Evolutionary conservation across 495 filamentous ascomycete genomes (phyloP), one percentile per base, ranked within the genome.

Genomic region (Aspergillus ostianus): DNA sequence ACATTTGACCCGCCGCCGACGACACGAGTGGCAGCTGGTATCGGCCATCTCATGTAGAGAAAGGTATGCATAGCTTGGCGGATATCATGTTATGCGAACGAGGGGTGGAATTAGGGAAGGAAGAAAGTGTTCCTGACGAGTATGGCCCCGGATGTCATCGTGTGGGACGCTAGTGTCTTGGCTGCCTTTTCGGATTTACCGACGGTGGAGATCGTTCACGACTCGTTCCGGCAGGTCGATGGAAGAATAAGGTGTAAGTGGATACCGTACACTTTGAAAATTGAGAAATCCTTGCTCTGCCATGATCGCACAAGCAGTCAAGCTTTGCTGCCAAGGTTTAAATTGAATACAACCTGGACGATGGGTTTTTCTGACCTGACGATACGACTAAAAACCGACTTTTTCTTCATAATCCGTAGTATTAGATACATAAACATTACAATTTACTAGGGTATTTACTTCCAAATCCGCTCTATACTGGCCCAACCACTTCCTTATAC

Each of bases 11-110:
- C 53, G 58, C 15, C 51, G 58, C 0, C 51, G 58, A 13, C 50
- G 51, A 19, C 58, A 61, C 12, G 51, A 50, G 18, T 61, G 51
- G 47, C 53, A 61, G 27, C 18, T 36, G 20, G 26, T 56, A n/a
- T 55, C 53, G 8, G 36, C 17, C 53, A 55, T 55, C 12, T 8
- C 30, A 8, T 4, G 3, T 1, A 6, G 13, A n/a, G 8, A 6
- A 49, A 15, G 21, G 47, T 2, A 49, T 20, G 8, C 47, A 19
- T 26, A 10, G 0, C 47, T 19, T 6, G 17, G 13, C 47, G 8
- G 8, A 12, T 21, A 1, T 48, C 46, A 21, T 48, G 46, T 3
- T 7, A 1, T 41, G 36, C 10, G 19, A 26, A 21, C 6, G 18
- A 21, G 4, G 8, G n/a, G 47, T 49, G 8, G 47, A 49, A 20